Base-by-base conservation (phyloP, 257 asterid genomes). In the Solanum chiquidenum region DNA sequence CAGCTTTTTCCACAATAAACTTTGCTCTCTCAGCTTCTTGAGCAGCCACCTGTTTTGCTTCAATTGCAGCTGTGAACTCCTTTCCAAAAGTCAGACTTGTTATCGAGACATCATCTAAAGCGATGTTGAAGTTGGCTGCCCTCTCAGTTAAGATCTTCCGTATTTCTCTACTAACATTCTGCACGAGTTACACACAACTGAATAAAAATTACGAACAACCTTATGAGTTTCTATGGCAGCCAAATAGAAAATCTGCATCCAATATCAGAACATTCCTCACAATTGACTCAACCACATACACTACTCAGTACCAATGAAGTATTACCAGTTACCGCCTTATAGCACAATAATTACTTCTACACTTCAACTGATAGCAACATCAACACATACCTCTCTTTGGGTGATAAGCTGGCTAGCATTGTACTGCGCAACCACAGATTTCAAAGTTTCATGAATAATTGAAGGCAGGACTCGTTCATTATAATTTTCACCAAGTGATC, bases 21-120 rank as follows among this genome's bases (percentile, higher is more conserved):
- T 96, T 96, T 49, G 99, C 99, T 91, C 99, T 94, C 91, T 96
- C 99, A 46, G 98, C 98, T 89, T 96, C 98, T 90, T 95, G 98
- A 35, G 99, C 99, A 86, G 98, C 98, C 20, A 96, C 98, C 90
- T 95, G 99, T 69, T 96, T 96, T 87, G 98, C 99, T 95, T 96
- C 99, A 87, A 96, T 95, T 87, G 99, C 98, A 88, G 98, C 95
- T n/a, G 98, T 94, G 89, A 95, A 96, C 88, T 96, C 99, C 90
- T 40, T 94, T 38, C 99, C 98, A 74, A 95, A 96, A 82, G 98
- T 95, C 90, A 96, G 91, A 88, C 89, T 91, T 46, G 98, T 96
- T 37, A 96, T 96, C 46, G 99, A 95, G 77, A 95, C 99, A 90
- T 96, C 99, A 87, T 96, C 99, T 90, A 96, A 86, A 25, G 98